These are phyloP conservation scores for Apiospora marii DNA, from an alignment of 2,329 filamentous ascomycete genomes.

Conservation along the genomic window DNA sequence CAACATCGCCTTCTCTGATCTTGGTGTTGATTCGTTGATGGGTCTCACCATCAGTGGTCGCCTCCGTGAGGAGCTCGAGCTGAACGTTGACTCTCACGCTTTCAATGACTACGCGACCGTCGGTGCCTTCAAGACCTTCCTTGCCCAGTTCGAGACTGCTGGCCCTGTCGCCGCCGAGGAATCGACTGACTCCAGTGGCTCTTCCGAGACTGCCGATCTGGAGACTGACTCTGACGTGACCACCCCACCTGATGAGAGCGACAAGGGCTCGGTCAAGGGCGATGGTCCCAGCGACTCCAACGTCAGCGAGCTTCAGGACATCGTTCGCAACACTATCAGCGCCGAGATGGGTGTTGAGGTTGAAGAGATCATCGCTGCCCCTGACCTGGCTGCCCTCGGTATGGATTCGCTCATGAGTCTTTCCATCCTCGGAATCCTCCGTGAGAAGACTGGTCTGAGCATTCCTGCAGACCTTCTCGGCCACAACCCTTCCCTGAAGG, in stretches of 20 bases:
- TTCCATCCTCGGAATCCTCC: constrained; percentile 61
- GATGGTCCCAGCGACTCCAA: constrained; percentile 47
- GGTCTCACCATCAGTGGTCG: constrained; percentile 64
- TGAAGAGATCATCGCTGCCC: constrained; percentile 64
- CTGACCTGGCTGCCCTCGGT: constrained; percentile 62
- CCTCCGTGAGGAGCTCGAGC: constrained; percentile 64
- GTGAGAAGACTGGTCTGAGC: constrained; percentile 60
- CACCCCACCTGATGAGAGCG: constrained; percentile 60
- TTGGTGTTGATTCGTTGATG: constrained; percentile 70
- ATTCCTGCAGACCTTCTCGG: constrained; percentile 68
- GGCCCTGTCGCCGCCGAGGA: constrained; percentile 42
- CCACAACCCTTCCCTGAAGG: constrained; percentile 67
- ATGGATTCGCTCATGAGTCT: constrained; percentile 68
- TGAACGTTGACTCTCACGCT: constrained; percentile 60
- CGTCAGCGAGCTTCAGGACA: constrained; percentile 54
- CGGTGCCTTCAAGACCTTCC: constrained; percentile 58
- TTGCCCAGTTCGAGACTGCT: constrained; percentile 45
- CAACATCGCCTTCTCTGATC: constrained; percentile 62
- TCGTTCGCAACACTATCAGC: constrained; percentile 72
- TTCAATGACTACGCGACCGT: constrained; percentile 64
- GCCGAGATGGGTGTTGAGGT: constrained; percentile 76
- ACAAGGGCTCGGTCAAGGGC: constrained; percentile 56
- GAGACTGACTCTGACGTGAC: constrained; percentile 60
- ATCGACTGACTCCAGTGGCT: constrained; percentile 44
- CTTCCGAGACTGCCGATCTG: constrained; percentile 52